phyloP scores from a whole-genome alignment of 306 rosid species.

The Benincasa hispida region DNA sequence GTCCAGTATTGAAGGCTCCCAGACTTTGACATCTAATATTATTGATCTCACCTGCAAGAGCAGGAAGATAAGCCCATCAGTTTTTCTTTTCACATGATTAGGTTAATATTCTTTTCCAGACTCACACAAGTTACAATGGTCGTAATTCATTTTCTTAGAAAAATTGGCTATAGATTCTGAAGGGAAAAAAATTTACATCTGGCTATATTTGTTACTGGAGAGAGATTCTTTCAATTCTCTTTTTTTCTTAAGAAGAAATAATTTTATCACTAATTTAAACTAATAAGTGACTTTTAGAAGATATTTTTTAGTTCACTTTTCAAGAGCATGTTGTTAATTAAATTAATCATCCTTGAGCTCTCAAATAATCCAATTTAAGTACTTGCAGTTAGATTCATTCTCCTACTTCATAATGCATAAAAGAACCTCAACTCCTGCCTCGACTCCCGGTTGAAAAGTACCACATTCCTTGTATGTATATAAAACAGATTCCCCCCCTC shows the following conservation, averaged over 20 bases:
- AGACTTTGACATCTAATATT: constrained; percentile 76
- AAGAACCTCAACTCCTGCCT: not conserved
- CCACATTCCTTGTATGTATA: not conserved
- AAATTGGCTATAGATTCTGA: too few species aligned
- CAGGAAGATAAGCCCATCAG: constrained; percentile 10
- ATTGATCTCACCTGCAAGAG: constrained; percentile 87
- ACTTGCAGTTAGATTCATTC: too few species aligned
- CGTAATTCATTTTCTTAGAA: too few species aligned
- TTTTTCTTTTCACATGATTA: not conserved
- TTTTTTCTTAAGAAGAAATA: not conserved
- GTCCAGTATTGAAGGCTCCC: constrained; percentile 83
- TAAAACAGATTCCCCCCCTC: too few species aligned
- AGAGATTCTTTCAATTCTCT: not conserved
- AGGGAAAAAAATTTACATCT: not conserved
- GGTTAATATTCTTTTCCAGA: not conserved
- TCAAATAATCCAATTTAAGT: not conserved
- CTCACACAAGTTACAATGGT: not conserved
- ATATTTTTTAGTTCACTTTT: not conserved
- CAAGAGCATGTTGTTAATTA: not conserved
- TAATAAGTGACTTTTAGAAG: not conserved
- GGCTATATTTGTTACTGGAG: not conserved
- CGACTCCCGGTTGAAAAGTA: not conserved
- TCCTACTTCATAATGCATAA: not conserved
- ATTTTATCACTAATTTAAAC: not conserved
- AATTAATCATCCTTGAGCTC: not conserved